Evolutionary conservation across 2,329 filamentous ascomycete genomes (phyloP), one percentile per base, ranked within the genome.

Genomic region (Lomentospora prolificans): DNA sequence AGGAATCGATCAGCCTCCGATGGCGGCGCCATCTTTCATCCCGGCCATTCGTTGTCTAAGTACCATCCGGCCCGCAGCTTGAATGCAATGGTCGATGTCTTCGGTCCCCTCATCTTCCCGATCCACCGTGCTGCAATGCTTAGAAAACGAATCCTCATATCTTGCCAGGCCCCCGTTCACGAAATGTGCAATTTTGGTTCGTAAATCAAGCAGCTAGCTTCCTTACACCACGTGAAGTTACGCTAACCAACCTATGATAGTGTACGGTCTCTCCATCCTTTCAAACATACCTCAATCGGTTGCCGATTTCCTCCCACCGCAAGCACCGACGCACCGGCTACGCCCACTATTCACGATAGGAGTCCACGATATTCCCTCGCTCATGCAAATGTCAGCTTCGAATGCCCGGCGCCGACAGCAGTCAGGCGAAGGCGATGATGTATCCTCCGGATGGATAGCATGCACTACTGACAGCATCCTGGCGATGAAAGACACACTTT

Each of bases 391-490:
- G 6, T 17, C 46, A 5, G 28, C 28, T 12, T 24, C 27, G 17
- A 39, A 2, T 24, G 31, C 28, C 8, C 50, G 31, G 30, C 53
- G 39, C 22, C 44, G 44, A 19, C 44, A 48, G 24, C 44, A 22
- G 9, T 9, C 44, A 3, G 17, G 44, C 6, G 44, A 48, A 27
- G 44, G 44, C 12, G 44, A 48, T 19, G 44, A 48, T 14, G 44
- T 22, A 75, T 24, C 76, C 81, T 44, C 66, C 71, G 24, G 77
- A 77, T 30, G 91, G 90, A 85, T 96, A 58, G 94, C 92, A 10
- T 96, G 91, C 69, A 96, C 92, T 3, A 97, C 92, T 1, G 94
- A 99, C 71, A 92, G 88, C 65, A 94, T 99, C 57, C 78, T 99
- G 12, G 84, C 83, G 50, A 87, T 89, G 69, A 97, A 97, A 72